Evolutionary conservation across 352 stramenopile genomes (phyloP).

Genomic region (Plasmopara muralis): DNA sequence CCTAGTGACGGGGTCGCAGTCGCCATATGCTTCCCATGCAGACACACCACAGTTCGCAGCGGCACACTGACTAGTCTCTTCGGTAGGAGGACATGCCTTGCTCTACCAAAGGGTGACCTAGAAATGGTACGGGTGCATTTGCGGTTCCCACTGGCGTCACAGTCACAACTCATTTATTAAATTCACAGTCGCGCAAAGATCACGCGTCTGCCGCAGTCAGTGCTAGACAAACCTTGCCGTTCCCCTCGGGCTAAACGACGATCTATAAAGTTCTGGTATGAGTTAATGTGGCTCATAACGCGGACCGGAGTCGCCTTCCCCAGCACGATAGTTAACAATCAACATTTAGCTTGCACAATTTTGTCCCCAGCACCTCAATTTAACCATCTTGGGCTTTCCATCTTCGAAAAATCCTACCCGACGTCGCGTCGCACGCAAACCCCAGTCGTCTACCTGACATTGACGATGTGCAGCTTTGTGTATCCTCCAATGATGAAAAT

Average conservation of each 20-base stretch:
- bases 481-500: slow-evolving; percentile 37
- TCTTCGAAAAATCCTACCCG: slow-evolving; percentile 27
- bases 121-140: slow-evolving; percentile 36
- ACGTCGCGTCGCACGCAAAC: slow-evolving; percentile 24
- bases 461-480: slow-evolving; percentile 30
- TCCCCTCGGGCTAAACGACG: slow-evolving; percentile 25
- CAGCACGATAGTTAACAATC: slow-evolving; percentile 53
- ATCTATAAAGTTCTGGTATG: slow-evolving; percentile 30
- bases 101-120: slow-evolving; percentile 20
- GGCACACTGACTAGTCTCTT: slow-evolving; percentile 31
- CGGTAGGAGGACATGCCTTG: slow-evolving; percentile 40
- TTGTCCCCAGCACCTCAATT: slow-evolving; percentile 27
- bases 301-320: slow-evolving; percentile 19
- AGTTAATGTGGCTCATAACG: slow-evolving; percentile 29
- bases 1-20: slow-evolving; percentile 29
- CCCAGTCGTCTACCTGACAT: slow-evolving; percentile 48
- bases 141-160: slow-evolving; percentile 30
- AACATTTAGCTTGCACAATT: slow-evolving; percentile 25
- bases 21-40: slow-evolving; percentile 39
- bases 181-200: slow-evolving; percentile 34
- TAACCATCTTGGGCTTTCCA: slow-evolving; percentile 33
- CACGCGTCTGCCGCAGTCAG: slow-evolving; percentile 34
- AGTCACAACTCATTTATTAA: slow-evolving; percentile 46
- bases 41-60: slow-evolving; percentile 50
- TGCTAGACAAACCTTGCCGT: slow-evolving; percentile 32